Conservation (phyloP, 2,329 filamentous ascomycete genomes). For the Diaporthe ampelina region DNA sequence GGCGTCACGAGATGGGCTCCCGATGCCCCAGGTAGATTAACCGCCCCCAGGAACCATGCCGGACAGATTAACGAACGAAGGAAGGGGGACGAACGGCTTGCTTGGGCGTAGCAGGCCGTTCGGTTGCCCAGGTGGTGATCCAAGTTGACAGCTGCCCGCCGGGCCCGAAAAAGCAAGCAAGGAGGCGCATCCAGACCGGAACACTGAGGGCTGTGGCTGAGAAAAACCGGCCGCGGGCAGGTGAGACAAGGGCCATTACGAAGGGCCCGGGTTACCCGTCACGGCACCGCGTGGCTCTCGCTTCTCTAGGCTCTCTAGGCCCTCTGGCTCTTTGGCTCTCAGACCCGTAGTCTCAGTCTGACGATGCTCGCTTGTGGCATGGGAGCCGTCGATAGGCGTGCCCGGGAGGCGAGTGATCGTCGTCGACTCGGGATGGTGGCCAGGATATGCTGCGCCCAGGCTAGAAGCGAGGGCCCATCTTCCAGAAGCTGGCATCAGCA, state of each 20-base stretch:
- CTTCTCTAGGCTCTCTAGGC: conserved; percentile 12
- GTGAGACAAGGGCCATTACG: conserved; percentile 28
- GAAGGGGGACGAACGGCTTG: not conserved
- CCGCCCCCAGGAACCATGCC: too few species aligned
- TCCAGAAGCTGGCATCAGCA: conserved; percentile 10
- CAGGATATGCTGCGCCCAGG: conserved; percentile 7
- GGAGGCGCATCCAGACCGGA: conserved; percentile 17
- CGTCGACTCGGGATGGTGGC: conserved; percentile 4
- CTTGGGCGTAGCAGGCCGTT: not conserved
- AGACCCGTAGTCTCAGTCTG: conserved; percentile 22
- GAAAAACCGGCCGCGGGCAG: not conserved
- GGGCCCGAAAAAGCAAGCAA: conserved; percentile 18
- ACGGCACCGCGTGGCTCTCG: conserved; percentile 23
- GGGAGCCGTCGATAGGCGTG: conserved; percentile 4
- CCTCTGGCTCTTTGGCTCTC: not conserved
- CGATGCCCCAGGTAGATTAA: conserved; percentile 36
- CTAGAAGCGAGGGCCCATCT: conserved; percentile 27
- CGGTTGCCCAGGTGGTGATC: not conserved
- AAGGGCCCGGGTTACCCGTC: conserved; percentile 1
- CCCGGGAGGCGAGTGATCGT: conserved; percentile 11
- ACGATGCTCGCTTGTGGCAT: conserved; percentile 23
- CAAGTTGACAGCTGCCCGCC: conserved; percentile 6
- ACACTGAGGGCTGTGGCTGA: conserved; percentile 5
- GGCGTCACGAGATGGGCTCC: conserved; percentile 30
- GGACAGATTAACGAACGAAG: not conserved